Percentiles rank a stretch among this genome's conserved stretches.
phyloP scores from a whole-genome alignment of 768 basidiomycete species.

The Kwoniella newhampshirensis region DNA sequence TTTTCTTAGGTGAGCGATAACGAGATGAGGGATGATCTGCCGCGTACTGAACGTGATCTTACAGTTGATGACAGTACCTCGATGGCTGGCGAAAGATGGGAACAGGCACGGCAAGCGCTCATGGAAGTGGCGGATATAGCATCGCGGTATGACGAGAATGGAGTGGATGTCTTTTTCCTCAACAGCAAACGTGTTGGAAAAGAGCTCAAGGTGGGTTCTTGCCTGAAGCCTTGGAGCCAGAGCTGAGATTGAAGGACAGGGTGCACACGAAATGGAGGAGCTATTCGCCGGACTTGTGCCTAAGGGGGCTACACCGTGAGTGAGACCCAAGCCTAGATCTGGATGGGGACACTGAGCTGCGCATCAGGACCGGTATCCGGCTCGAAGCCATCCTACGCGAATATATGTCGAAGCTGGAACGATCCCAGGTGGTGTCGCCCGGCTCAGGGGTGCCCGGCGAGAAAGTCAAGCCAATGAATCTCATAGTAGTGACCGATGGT shows the following conservation, averaged over 20 bases:
- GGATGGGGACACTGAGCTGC: neutral
- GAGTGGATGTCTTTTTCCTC: conserved; percentile 49
- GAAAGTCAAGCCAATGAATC: conserved; percentile 47
- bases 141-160: conserved; percentile 37
- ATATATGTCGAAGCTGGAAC: conserved; percentile 44
- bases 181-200: conserved; percentile 46
- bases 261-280: conserved; percentile 43
- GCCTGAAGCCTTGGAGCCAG: neutral
- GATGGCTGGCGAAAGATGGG: conserved; percentile 48
- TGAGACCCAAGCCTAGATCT: neutral
- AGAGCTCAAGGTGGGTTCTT: conserved; percentile 36
- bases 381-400: conserved; percentile 44
- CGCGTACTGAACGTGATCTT: conserved; percentile 8
- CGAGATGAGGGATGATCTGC: neutral
- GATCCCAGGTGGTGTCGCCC: conserved; percentile 11
- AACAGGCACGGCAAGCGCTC: conserved; percentile 35
- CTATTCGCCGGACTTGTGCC: conserved; percentile 45
- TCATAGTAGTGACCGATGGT: conserved; percentile 47
- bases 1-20: conserved; percentile 39
- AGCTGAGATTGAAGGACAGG: conserved; percentile 12
- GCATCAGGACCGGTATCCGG: conserved; percentile 35
- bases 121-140: conserved; percentile 46
- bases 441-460: conserved; percentile 14
- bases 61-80: conserved; percentile 43
- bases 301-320: conserved; percentile 47